These are phyloP conservation scores for Lactifluus echinatus DNA, from an alignment of 768 basidiomycete genomes.

Conservation along the genomic window DNA sequence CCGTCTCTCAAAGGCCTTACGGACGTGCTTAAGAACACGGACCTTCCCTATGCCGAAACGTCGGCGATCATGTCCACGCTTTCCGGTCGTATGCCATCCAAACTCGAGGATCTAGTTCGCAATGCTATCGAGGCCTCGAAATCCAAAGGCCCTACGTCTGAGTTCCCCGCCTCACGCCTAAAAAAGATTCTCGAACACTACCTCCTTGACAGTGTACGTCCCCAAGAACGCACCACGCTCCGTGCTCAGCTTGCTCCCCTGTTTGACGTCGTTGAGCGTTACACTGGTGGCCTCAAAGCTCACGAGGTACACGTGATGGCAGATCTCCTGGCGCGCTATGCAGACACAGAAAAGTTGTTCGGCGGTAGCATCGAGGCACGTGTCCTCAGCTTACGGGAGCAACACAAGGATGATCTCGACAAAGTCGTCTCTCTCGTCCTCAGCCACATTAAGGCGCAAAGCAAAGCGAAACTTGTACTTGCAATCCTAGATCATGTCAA, in stretches of 20 bases:
- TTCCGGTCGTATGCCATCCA: constrained; percentile 87
- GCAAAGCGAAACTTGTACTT: constrained; percentile 84
- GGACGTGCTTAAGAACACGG: constrained; percentile 69
- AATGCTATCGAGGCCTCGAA: constrained; percentile 68
- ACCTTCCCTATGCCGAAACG: constrained; percentile 83
- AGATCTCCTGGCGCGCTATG: constrained; percentile 67
- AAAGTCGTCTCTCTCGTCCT: constrained; percentile 79
- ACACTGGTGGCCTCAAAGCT: constrained; percentile 72
- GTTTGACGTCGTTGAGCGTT: constrained; percentile 69
- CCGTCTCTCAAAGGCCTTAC: constrained; percentile 82
- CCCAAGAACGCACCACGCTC: constrained; percentile 77
- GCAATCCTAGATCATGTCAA: constrained; percentile 88
- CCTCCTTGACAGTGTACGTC: constrained; percentile 68
- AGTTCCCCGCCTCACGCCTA: constrained; percentile 86
- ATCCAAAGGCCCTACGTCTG: constrained; percentile 59
- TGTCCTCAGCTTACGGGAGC: constrained; percentile 82
- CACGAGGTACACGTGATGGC: constrained; percentile 81
- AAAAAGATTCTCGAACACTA: constrained; percentile 83
- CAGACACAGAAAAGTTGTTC: constrained; percentile 84
- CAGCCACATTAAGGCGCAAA: constrained; percentile 91
- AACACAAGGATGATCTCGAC: constrained; percentile 88
- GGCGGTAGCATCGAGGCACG: constrained; percentile 91
- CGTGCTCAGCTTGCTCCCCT: constrained; percentile 61
- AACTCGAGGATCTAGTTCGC: constrained; percentile 83
- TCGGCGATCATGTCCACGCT: constrained; percentile 77